These are phyloP conservation scores for Capsicum baccatum DNA, from an alignment of 257 asterid species.

Conservation along the genomic window DNA sequence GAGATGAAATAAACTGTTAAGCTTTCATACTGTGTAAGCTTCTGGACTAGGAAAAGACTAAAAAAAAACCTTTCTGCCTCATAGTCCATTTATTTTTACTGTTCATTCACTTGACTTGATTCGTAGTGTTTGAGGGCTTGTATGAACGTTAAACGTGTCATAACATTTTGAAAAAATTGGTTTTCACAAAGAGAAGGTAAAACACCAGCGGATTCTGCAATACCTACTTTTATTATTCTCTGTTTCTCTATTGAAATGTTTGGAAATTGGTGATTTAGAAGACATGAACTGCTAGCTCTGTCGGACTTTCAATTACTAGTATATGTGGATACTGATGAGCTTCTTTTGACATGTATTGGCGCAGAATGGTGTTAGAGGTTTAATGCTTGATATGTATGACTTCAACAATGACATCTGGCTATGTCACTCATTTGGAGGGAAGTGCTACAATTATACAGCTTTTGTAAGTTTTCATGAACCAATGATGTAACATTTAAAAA, in stretches of 20 bases:
- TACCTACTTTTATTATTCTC: not conserved
- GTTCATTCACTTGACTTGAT: not conserved
- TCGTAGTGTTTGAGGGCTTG: constrained; percentile 7
- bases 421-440: constrained; percentile 90
- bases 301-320: not conserved
- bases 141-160: not conserved
- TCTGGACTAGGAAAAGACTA: not conserved
- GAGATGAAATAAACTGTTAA: not conserved
- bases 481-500: not conserved
- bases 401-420: constrained; percentile 85
- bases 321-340: constrained; percentile 9
- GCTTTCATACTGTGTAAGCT: constrained; percentile 23
- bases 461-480: constrained; percentile 64
- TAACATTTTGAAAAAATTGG: not conserved
- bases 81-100: not conserved
- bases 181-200: not conserved
- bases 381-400: constrained; percentile 98
- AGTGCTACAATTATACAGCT: constrained; percentile 87
- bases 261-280: not conserved
- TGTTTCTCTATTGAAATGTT: not conserved
- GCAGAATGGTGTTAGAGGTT: constrained; percentile 95
- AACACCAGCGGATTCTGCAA: not conserved
- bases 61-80: not conserved
- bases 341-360: constrained; percentile 35
- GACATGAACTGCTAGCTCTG: constrained; percentile 8